Conservation (phyloP, 2,329 filamentous ascomycete genomes). For the Claviceps pazoutovae region DNA sequence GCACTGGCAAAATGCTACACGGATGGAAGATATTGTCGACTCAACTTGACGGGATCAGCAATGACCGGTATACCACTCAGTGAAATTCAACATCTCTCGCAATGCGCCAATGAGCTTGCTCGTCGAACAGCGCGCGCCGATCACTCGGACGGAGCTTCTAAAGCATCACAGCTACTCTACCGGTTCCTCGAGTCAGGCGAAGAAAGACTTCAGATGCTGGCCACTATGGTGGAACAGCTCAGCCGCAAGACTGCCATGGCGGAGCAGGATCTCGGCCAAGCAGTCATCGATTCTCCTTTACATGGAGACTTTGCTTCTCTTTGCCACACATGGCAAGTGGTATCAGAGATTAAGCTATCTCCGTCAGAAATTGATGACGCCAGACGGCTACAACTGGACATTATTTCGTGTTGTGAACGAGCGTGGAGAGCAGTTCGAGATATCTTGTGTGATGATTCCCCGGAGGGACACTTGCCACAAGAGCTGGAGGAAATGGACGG, state of each 20-base stretch:
- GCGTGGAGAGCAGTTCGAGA: slow-evolving; percentile 66
- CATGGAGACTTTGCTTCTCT: slow-evolving; percentile 59
- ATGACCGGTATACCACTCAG: slow-evolving; percentile 9
- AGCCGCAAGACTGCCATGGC: slow-evolving; percentile 52
- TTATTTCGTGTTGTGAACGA: slow-evolving; percentile 47
- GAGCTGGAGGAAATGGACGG: slow-evolving; percentile 60
- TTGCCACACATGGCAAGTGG: slow-evolving; percentile 40
- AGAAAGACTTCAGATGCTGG: slow-evolving; percentile 36
- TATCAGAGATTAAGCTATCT: slow-evolving; percentile 27
- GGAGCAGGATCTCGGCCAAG: slow-evolving; percentile 48
- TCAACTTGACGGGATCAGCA: slow-evolving; percentile 10
- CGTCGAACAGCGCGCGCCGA: slow-evolving; percentile 69
- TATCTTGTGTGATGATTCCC: slow-evolving; percentile 84
- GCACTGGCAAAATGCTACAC: slow-evolving; percentile 37
- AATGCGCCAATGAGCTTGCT: slow-evolving; percentile 42
- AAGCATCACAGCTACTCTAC: slow-evolving; percentile 58
- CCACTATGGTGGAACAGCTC: slow-evolving; percentile 44
- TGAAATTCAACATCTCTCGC: slow-evolving; percentile 33
- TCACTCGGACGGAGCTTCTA: slow-evolving; percentile 81
- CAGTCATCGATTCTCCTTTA: slow-evolving; percentile 51
- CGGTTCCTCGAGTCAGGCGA: slow-evolving; percentile 33
- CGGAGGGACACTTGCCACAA: slow-evolving; percentile 72
- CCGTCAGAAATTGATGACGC: slow-evolving; percentile 22
- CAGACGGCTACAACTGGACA: slow-evolving; percentile 33
- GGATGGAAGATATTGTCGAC: slow-evolving; percentile 19